Evolutionary conservation across 768 basidiomycete species (phyloP).

Genomic region (Psilocybe subaeruginosa): DNA sequence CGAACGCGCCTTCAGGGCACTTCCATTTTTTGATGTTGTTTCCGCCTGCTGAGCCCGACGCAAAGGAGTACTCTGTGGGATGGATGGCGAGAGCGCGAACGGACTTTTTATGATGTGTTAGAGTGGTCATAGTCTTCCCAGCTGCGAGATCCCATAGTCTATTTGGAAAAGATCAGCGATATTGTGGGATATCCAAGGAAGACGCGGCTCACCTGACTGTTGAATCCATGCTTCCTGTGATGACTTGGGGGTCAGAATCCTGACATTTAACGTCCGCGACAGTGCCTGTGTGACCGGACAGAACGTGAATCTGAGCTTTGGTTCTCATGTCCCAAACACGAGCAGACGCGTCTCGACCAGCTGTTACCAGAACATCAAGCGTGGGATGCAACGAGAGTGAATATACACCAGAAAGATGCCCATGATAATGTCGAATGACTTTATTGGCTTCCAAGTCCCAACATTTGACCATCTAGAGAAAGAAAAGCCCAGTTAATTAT

Average conservation of each 20-base stretch:
- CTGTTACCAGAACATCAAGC: constrained; percentile 92
- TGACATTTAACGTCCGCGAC: constrained; percentile 96
- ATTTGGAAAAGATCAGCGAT: constrained; percentile 9
- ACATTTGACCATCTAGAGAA: constrained; percentile 94
- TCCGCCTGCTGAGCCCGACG: constrained; percentile 94
- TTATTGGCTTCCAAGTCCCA: constrained; percentile 99
- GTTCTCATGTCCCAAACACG: constrained; percentile 99
- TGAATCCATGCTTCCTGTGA: constrained; percentile 98
- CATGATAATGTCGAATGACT: constrained; percentile 98
- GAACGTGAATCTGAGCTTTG: constrained; percentile 92
- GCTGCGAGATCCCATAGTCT: constrained; percentile 98
- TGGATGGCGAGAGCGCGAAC: constrained; percentile 94
- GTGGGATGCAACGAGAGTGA: constrained; percentile 92
- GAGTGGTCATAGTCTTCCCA: constrained; percentile 93
- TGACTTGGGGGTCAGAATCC: constrained; percentile 96
- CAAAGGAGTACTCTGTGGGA: constrained; percentile 96
- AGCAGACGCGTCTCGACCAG: constrained; percentile 94
- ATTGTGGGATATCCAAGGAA: background rate
- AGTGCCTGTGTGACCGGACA: constrained; percentile 93
- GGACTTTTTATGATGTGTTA: constrained; percentile 99
- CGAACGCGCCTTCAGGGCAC: constrained; percentile 94
- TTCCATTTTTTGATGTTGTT: constrained; percentile 99
- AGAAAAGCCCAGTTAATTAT: background rate
- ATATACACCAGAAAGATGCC: constrained; percentile 98
- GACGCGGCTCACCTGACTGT: constrained; percentile 72